phyloP scores from a whole-genome alignment of 75 land plant genomes.

The Selaginella tamariscina region DNA sequence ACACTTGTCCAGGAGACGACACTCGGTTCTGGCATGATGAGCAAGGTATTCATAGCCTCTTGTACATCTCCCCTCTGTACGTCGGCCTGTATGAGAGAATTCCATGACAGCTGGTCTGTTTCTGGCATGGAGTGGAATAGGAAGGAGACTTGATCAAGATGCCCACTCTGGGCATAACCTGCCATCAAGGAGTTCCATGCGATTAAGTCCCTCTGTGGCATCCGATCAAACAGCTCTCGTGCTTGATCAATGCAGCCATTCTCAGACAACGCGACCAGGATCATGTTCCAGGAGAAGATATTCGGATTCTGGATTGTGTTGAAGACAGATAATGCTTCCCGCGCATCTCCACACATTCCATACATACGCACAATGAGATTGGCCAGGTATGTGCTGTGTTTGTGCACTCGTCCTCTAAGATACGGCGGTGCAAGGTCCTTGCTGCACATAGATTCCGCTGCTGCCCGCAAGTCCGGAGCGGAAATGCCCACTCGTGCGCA shows the following conservation, averaged over 20 bases:
- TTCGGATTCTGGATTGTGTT: not conserved
- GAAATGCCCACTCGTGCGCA: too few relatives aligned
- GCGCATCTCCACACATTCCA: not conserved
- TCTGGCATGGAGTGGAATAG: not conserved
- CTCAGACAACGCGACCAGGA: not conserved
- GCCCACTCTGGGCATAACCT: not conserved
- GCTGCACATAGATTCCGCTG: too few relatives aligned
- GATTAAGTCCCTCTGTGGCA: not conserved
- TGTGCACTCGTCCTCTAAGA: not conserved
- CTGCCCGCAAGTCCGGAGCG: too few relatives aligned
- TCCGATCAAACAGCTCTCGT: not conserved
- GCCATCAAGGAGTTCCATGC: not conserved
- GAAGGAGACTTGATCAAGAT: not conserved
- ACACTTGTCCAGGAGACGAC: not conserved
- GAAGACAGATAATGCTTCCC: not conserved
- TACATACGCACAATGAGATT: not conserved
- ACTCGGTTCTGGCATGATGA: not conserved
- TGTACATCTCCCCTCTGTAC: not conserved
- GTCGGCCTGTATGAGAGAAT: not conserved
- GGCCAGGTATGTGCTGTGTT: not conserved
- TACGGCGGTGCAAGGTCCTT: not conserved
- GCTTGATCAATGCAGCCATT: not conserved
- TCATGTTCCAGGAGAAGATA: not conserved
- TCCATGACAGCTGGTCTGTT: not conserved
- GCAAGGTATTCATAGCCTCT: not conserved